phyloP scores from a whole-genome alignment of 768 basidiomycete species.

The Pilatotrama ljubarskyi region DNA sequence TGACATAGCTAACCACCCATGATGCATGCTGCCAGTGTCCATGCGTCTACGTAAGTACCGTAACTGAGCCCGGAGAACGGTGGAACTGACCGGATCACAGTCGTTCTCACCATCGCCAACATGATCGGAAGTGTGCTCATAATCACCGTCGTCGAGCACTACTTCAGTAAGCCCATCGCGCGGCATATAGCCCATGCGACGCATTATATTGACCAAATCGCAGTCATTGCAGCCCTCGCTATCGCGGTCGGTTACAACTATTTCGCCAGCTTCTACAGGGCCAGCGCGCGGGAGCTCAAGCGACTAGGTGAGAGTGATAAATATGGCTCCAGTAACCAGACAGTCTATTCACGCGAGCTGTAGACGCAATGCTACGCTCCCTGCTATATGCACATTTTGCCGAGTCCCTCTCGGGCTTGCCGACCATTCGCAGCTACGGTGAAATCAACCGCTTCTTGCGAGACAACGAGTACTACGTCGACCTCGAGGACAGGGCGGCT shows the following conservation, averaged over 20 bases:
- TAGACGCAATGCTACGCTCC: conserved; percentile 72
- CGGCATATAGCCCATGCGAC: neutral
- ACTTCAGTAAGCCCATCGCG: conserved; percentile 48
- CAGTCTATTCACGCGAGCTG: neutral
- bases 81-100: conserved; percentile 30
- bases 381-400: conserved; percentile 77
- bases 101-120: conserved; percentile 49
- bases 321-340: neutral
- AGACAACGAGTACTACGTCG: conserved; percentile 66
- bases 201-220: neutral
- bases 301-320: conserved; percentile 37
- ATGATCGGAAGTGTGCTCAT: conserved; percentile 54
- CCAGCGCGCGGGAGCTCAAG: conserved; percentile 74
- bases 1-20: neutral
- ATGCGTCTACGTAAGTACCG: conserved; percentile 52
- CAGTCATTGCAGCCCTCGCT: conserved; percentile 54
- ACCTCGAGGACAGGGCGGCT: conserved; percentile 74
- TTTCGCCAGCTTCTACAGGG: conserved; percentile 68
- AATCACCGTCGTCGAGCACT: conserved; percentile 58
- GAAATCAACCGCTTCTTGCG: conserved; percentile 59
- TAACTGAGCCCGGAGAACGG: neutral
- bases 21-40: conserved; percentile 43
- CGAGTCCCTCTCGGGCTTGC: conserved; percentile 70
- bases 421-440: conserved; percentile 74
- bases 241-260: conserved; percentile 64